phyloP scores from a whole-genome alignment of 148 eudicot genomes.

The Persicaria maculosa region DNA sequence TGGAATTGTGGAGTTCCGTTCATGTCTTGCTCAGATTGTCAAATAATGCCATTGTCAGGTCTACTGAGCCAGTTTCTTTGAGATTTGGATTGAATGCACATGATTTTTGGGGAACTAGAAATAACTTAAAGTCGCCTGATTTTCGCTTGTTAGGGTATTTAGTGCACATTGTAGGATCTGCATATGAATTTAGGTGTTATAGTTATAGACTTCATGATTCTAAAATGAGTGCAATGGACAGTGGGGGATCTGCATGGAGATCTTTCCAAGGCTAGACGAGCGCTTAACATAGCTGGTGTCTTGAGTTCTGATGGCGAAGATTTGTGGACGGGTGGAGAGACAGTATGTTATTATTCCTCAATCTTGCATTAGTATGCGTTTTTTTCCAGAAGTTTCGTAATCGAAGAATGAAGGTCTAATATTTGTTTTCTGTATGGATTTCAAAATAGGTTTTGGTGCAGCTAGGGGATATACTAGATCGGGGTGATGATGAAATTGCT shows the following conservation, averaged over 20 bases:
- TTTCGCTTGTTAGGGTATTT: not conserved
- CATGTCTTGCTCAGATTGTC: not conserved
- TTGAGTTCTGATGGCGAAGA: slow-evolving; percentile 71
- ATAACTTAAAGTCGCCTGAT: not conserved
- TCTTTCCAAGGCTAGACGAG: slow-evolving; percentile 73
- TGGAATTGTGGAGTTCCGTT: not conserved
- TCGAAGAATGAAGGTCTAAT: not conserved
- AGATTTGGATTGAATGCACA: not conserved
- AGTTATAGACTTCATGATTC: not conserved
- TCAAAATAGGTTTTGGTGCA: slow-evolving; percentile 68
- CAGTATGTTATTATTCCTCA: slow-evolving; percentile 40
- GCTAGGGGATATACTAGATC: slow-evolving; percentile 89
- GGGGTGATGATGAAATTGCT: slow-evolving; percentile 97
- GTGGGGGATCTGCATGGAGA: slow-evolving; percentile 99
- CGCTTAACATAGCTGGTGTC: slow-evolving; percentile 90
- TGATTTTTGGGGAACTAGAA: not conserved
- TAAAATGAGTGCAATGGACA: slow-evolving; percentile 21
- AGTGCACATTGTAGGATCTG: not conserved
- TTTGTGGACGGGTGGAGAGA: slow-evolving; percentile 77
- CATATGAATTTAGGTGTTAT: not conserved
- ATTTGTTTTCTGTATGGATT: not conserved
- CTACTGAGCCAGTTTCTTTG: not conserved
- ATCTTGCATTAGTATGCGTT: not conserved
- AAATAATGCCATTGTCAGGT: not conserved
- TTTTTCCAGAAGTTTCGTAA: not conserved